Conservation (phyloP, 2,329 filamentous ascomycete species). For the Diaporthe destruens region DNA sequence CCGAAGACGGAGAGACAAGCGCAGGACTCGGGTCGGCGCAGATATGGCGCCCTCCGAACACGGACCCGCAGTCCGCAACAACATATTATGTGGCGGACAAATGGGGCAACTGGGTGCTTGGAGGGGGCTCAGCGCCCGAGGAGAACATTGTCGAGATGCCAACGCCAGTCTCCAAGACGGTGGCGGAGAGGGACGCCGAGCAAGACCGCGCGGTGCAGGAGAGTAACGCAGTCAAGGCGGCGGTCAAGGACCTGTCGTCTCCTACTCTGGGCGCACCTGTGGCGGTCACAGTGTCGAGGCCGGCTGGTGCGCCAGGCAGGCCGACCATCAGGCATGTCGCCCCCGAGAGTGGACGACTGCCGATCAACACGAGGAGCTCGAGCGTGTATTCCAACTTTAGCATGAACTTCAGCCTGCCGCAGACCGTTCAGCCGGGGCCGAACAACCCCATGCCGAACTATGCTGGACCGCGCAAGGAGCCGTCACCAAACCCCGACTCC, state of each 20-base stretch:
- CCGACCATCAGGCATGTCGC: slow-evolving; percentile 39
- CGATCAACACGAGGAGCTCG: slow-evolving; percentile 48
- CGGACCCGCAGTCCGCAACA: slow-evolving; percentile 59
- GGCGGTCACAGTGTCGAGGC: not conserved
- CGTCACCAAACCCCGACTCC: slow-evolving; percentile 21
- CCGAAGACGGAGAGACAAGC: slow-evolving; percentile 60
- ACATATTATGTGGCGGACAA: slow-evolving; percentile 65
- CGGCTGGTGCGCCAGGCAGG: not conserved
- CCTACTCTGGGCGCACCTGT: slow-evolving; percentile 45
- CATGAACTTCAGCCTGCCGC: slow-evolving; percentile 48
- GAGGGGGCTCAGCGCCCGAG: slow-evolving; percentile 50
- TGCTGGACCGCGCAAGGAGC: slow-evolving; percentile 7
- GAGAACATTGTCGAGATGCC: slow-evolving; percentile 47
- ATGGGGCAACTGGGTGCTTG: slow-evolving; percentile 66
- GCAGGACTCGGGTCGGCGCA: slow-evolving; percentile 51
- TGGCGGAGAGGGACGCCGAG: slow-evolving; percentile 37
- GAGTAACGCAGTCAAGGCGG: slow-evolving; percentile 43
- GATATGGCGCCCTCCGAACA: slow-evolving; percentile 64
- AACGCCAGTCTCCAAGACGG: slow-evolving; percentile 39
- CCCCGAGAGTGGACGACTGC: slow-evolving; percentile 39
- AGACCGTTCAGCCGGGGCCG: slow-evolving; percentile 40
- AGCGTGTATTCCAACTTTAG: slow-evolving; percentile 52
- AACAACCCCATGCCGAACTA: slow-evolving; percentile 43
- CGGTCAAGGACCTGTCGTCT: slow-evolving; percentile 40
- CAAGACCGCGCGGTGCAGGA: slow-evolving; percentile 20